A percentile compares a stretch with the other conserved stretches of the same genome.
Evolutionary conservation across 2,329 filamentous ascomycete species (phyloP).

Genomic region (Hymenoscyphus linearis): DNA sequence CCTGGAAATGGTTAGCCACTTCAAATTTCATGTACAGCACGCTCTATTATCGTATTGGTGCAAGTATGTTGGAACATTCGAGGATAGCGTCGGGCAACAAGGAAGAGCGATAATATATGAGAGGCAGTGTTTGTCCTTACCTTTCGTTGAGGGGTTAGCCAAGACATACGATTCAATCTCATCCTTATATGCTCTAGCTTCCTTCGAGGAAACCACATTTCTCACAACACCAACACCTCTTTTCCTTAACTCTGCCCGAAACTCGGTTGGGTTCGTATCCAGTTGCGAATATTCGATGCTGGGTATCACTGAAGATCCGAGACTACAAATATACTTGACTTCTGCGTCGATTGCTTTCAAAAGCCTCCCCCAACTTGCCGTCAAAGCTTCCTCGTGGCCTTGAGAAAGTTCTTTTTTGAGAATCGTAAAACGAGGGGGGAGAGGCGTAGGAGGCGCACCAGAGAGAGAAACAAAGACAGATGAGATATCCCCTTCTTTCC

Average conservation of each 20-base stretch:
- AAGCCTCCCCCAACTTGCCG: conserved; percentile 44
- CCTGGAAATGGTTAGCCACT: conserved; percentile 33
- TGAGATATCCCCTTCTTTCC: conserved; percentile 55
- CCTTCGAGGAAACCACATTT: conserved; percentile 56
- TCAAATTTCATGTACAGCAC: not conserved
- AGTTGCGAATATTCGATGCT: conserved; percentile 44
- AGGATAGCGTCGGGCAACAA: too few species aligned
- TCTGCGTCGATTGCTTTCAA: conserved; percentile 42
- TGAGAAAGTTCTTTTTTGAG: conserved; percentile 49
- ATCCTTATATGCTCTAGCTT: conserved; percentile 61
- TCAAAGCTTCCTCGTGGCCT: conserved; percentile 44
- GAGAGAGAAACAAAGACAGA: conserved; percentile 57
- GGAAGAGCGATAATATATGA: not conserved
- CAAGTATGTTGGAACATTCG: too few species aligned
- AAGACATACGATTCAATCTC: conserved; percentile 60
- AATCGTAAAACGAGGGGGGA: conserved; percentile 51
- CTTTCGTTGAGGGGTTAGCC: conserved; percentile 54
- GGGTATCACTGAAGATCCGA: conserved; percentile 47
- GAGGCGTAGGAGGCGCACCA: conserved; percentile 38
- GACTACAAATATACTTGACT: conserved; percentile 41
- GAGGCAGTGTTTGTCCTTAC: conserved; percentile 7
- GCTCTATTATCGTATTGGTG: too few species aligned
- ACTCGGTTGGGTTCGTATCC: conserved; percentile 14
- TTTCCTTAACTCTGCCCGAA: conserved; percentile 19
- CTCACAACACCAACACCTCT: conserved; percentile 47